Conservation (phyloP, 345 rosid species). For the Balakata baccata region DNA sequence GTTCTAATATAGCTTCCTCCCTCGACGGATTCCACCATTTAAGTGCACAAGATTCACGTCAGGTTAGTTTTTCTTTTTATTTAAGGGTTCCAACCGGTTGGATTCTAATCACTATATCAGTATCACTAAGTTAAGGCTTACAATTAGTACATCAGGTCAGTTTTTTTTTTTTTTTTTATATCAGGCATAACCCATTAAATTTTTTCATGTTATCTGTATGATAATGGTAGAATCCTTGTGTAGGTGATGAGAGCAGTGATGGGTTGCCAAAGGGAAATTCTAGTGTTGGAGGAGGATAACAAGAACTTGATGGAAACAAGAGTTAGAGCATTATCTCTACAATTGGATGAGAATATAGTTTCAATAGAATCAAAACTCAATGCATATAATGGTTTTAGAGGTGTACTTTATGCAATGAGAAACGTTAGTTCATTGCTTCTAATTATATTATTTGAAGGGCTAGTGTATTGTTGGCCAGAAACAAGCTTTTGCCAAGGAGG, state of each 20-base stretch:
- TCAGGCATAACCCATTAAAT: no score
- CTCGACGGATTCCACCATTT: slow-evolving; percentile 30
- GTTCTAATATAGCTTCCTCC: slow-evolving; percentile 39
- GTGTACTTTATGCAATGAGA: slow-evolving; percentile 74
- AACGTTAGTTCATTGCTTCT: slow-evolving; percentile 62
- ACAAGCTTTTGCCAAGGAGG: slow-evolving; percentile 28
- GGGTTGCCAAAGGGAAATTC: slow-evolving; percentile 44
- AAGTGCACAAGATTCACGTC: slow-evolving; percentile 38
- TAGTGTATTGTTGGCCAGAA: slow-evolving; percentile 53
- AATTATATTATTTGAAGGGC: slow-evolving; percentile 52
- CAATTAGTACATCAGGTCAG: no score
- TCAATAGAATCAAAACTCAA: slow-evolving; percentile 45
- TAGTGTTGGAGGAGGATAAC: slow-evolving; percentile 44
- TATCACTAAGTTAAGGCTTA: no score
- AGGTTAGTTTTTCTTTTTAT: slow-evolving; percentile 29
- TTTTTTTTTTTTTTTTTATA: no score
- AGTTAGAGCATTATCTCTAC: slow-evolving; percentile 25
- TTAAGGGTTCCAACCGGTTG: no score
- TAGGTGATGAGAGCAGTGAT: slow-evolving; percentile 43
- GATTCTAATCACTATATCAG: no score
- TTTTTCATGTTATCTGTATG: no score
- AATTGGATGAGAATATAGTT: slow-evolving; percentile 26
- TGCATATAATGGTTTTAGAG: slow-evolving; percentile 74
- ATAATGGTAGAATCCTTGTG: background rate
- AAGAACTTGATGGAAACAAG: slow-evolving; percentile 28